Conservation (phyloP, 1,139 yeast genomes). For the Geotrichum siamense region DNA sequence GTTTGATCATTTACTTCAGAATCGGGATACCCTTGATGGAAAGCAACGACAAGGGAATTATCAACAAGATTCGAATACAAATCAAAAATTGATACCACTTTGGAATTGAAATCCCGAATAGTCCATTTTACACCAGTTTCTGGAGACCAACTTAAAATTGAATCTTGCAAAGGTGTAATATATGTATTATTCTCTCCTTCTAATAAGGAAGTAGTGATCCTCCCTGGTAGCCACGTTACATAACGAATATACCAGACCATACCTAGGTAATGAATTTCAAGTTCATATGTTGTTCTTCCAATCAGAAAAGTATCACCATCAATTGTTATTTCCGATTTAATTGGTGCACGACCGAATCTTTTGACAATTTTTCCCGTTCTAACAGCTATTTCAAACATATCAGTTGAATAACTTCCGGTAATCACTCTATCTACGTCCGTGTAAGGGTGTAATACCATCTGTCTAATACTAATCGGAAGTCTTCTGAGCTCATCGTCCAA, state of each 20-base stretch:
- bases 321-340: not conserved
- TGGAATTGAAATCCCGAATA: slow-evolving; percentile 50
- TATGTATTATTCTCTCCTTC: slow-evolving; percentile 55
- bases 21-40: slow-evolving; percentile 1
- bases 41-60: not conserved
- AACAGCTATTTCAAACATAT: slow-evolving; percentile 1
- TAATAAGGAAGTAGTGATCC: slow-evolving; percentile 46
- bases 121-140: slow-evolving; percentile 49
- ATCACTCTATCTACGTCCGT: not conserved
- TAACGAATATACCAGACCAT: slow-evolving; percentile 81
- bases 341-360: not conserved
- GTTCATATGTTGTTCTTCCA: slow-evolving; percentile 38
- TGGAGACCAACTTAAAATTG: slow-evolving; percentile 4
- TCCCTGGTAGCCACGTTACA: slow-evolving; percentile 89
- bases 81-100: slow-evolving; percentile 68
- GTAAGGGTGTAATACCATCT: slow-evolving; percentile 2
- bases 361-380: slow-evolving; percentile 1
- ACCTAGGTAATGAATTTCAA: slow-evolving; percentile 55
- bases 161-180: slow-evolving; percentile 65
- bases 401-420: slow-evolving; percentile 1
- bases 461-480: not conserved
- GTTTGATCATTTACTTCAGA: not conserved
- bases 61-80: slow-evolving; percentile 32
- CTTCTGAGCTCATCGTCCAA: not conserved
- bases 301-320: slow-evolving; percentile 3